phyloP scores from a whole-genome alignment of 768 basidiomycete species.

The Lentinula sp. region DNA sequence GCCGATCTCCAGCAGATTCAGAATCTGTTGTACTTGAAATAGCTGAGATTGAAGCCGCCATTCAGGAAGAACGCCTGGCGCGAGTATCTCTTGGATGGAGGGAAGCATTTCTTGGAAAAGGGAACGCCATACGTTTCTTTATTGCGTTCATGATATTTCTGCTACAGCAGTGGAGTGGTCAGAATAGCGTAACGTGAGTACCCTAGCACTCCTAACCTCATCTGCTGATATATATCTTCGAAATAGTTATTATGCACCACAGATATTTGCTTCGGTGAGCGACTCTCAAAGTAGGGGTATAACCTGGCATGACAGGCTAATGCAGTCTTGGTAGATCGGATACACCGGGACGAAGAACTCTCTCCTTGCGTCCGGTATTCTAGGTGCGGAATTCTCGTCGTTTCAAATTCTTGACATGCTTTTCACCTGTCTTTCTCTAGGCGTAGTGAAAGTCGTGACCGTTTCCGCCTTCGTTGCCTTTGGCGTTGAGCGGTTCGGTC shows the following conservation, averaged over 20 bases:
- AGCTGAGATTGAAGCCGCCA: slow-evolving; percentile 57
- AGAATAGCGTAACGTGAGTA: slow-evolving; percentile 42
- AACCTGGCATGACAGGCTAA: no score
- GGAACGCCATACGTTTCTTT: slow-evolving; percentile 53
- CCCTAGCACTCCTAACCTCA: neutral
- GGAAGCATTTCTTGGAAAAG: slow-evolving; percentile 52
- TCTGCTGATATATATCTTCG: neutral
- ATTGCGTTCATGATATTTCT: slow-evolving; percentile 55
- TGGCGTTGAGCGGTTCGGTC: slow-evolving; percentile 58
- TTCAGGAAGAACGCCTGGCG: slow-evolving; percentile 50
- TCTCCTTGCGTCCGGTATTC: slow-evolving; percentile 71
- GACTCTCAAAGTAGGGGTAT: neutral
- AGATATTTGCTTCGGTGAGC: slow-evolving; percentile 62
- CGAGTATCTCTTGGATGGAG: slow-evolving; percentile 40
- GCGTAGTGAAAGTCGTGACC: slow-evolving; percentile 61
- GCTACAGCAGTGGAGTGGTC: slow-evolving; percentile 58
- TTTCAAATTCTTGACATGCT: neutral
- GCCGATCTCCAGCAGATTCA: slow-evolving; percentile 23
- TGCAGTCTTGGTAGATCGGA: slow-evolving; percentile 44
- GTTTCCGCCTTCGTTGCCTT: slow-evolving; percentile 65
- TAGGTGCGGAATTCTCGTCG: slow-evolving; percentile 16
- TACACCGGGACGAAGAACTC: slow-evolving; percentile 52
- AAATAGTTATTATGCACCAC: slow-evolving; percentile 64
- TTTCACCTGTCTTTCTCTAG: slow-evolving; percentile 32
- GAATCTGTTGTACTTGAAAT: slow-evolving; percentile 32